phyloP scores from a whole-genome alignment of 1,284 basidiomycete species.

The Trichosporon ovoides region DNA sequence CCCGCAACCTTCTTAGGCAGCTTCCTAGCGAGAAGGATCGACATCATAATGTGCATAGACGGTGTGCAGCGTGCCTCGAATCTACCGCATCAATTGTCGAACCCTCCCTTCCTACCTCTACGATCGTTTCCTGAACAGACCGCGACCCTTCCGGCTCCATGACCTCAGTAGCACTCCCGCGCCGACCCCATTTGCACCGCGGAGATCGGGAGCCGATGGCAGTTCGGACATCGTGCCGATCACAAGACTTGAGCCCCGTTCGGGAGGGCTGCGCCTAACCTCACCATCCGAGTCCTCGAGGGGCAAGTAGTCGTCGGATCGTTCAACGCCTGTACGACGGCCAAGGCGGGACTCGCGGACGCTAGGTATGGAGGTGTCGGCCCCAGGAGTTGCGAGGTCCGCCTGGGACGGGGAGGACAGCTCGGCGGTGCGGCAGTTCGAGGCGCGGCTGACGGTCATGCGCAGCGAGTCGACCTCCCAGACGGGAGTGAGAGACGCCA shows the following conservation, averaged over 20 bases:
- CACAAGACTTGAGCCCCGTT: background rate
- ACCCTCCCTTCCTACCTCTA: too few relatives aligned
- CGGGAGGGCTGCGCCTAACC: background rate
- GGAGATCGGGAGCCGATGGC: background rate
- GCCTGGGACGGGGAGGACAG: background rate
- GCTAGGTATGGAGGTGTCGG: background rate
- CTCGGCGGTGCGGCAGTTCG: background rate
- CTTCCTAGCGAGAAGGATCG: too few relatives aligned
- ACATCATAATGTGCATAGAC: too few relatives aligned
- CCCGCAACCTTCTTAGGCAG: too few relatives aligned
- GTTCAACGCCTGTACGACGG: background rate
- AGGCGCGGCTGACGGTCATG: background rate
- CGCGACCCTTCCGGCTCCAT: background rate
- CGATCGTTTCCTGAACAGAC: too few relatives aligned
- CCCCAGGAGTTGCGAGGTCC: background rate
- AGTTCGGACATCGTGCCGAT: background rate
- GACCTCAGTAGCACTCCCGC: background rate
- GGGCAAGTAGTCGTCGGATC: background rate
- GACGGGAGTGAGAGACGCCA: background rate
- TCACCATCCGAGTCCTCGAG: background rate
- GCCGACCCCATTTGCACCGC: background rate
- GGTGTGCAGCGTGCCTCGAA: too few relatives aligned
- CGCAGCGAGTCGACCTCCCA: background rate
- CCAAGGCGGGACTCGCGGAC: background rate
- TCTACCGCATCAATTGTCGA: too few relatives aligned